Evolutionary conservation across 768 basidiomycete genomes (phyloP).

Genomic region (Dacryopinax primogenitus): DNA sequence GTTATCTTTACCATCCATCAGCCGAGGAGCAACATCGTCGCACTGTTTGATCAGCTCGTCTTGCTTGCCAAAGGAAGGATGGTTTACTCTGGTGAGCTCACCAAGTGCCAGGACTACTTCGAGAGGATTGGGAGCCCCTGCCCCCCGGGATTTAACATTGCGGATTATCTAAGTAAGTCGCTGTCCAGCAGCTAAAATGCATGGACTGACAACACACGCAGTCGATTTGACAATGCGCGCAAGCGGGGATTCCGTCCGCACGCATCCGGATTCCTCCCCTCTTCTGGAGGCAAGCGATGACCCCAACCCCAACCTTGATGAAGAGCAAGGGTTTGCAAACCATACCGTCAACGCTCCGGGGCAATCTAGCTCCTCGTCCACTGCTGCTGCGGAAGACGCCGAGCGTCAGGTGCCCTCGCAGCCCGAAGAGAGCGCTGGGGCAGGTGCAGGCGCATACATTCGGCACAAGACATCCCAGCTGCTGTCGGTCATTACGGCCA

Average conservation of each 20-base stretch:
- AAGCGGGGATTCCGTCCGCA: conserved; percentile 28
- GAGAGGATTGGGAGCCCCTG: conserved; percentile 65
- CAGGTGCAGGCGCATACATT: conserved; percentile 35
- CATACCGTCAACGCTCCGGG: conserved; percentile 18
- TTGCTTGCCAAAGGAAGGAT: conserved; percentile 72
- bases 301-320: conserved; percentile 43
- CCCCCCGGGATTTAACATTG: conserved; percentile 91
- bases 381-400: conserved; percentile 34
- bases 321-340: conserved; percentile 49
- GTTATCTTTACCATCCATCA: conserved; percentile 98
- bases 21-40: conserved; percentile 93
- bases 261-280: conserved; percentile 21
- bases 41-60: conserved; percentile 83
- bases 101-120: conserved; percentile 70
- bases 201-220: conserved; percentile 13
- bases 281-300: conserved; percentile 25
- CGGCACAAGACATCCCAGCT: conserved; percentile 63
- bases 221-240: conserved; percentile 37
- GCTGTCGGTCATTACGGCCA: conserved; percentile 41
- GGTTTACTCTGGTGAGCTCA: conserved; percentile 71
- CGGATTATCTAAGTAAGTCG: conserved; percentile 84
- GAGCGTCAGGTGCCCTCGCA: conserved; percentile 40
- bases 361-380: conserved; percentile 13
- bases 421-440: conserved; percentile 34
- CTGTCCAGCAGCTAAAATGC: not conserved